These are phyloP conservation scores for Fusarium pseudograminearum DNA, from an alignment of 2,329 filamentous ascomycete species.

Conservation along the genomic window DNA sequence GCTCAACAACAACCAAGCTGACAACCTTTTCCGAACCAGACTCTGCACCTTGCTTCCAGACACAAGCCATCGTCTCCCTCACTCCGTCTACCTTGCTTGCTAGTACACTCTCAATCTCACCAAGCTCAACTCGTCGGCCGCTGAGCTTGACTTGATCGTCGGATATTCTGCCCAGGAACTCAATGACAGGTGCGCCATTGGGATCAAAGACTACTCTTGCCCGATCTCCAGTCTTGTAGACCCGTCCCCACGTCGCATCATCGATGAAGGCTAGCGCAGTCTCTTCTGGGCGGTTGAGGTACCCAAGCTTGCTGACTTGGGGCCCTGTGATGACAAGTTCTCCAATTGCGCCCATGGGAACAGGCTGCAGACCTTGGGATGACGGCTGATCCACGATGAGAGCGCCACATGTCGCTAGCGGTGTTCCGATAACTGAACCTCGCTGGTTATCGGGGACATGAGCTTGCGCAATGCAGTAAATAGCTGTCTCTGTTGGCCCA, in stretches of 20 bases:
- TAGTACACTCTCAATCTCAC: slow-evolving; percentile 25
- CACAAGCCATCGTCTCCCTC: slow-evolving; percentile 1
- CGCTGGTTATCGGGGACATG: slow-evolving; percentile 9
- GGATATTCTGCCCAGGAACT: slow-evolving; percentile 27
- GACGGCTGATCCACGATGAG: background rate
- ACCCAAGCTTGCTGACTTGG: slow-evolving; percentile 15
- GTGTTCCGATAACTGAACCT: slow-evolving; percentile 16
- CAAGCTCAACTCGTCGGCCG: slow-evolving; percentile 25
- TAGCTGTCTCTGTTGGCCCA: slow-evolving; percentile 17
- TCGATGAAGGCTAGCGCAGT: slow-evolving; percentile 6
- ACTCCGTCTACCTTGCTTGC: background rate
- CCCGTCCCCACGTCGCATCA: background rate
- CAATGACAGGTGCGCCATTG: background rate
- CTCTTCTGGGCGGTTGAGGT: slow-evolving; percentile 23
- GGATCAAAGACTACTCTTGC: slow-evolving; percentile 16
- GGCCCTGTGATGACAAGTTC: slow-evolving; percentile 25
- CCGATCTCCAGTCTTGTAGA: slow-evolving; percentile 21
- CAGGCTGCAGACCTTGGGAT: background rate
- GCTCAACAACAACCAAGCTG: slow-evolving; percentile 5
- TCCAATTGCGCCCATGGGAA: slow-evolving; percentile 18
- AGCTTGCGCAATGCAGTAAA: slow-evolving; percentile 24
- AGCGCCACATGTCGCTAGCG: background rate
- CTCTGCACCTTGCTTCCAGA: slow-evolving; percentile 8
- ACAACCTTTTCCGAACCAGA: slow-evolving; percentile 22
- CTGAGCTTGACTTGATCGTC: slow-evolving; percentile 33